Percentiles rank a stretch among this genome's conserved stretches.
These are phyloP conservation scores for Penicillium sclerotigenum DNA, from an alignment of 2,329 filamentous ascomycete species.

Conservation along the genomic window DNA sequence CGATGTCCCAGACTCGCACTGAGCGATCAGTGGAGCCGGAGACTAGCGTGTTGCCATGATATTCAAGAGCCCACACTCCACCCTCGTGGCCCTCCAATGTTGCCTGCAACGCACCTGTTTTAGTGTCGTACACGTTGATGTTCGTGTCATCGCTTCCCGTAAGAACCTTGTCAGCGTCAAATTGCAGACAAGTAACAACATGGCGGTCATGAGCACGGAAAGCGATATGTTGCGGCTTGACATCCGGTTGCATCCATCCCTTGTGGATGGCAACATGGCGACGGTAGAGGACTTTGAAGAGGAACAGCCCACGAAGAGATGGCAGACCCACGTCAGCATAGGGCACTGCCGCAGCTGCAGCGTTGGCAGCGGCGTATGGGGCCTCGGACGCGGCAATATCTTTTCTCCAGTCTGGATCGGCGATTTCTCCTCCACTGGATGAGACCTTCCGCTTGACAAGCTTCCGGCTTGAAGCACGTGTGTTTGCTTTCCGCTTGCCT, in stretches of 20 bases:
- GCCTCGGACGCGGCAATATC: slow-evolving; percentile 63
- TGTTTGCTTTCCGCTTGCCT: slow-evolving; percentile 50
- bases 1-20: slow-evolving; percentile 99
- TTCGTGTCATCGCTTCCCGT: slow-evolving; percentile 97
- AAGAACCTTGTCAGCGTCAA: slow-evolving; percentile 96
- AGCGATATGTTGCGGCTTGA: slow-evolving; percentile 85
- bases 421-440: slow-evolving; percentile 42
- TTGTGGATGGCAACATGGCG: slow-evolving; percentile 86
- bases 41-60: slow-evolving; percentile 89
- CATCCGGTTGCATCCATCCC: slow-evolving; percentile 81
- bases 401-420: slow-evolving; percentile 46
- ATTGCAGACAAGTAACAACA: slow-evolving; percentile 96
- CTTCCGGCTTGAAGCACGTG: slow-evolving; percentile 49
- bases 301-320: slow-evolving; percentile 76
- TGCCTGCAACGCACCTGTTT: slow-evolving; percentile 79
- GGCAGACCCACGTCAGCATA: slow-evolving; percentile 76
- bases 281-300: slow-evolving; percentile 95
- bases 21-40: slow-evolving; percentile 95
- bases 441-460: slow-evolving; percentile 56
- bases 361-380: slow-evolving; percentile 76
- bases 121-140: slow-evolving; percentile 97
- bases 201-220: slow-evolving; percentile 95
- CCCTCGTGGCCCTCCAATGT: slow-evolving; percentile 92
- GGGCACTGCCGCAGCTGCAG: slow-evolving; percentile 77
- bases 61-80: slow-evolving; percentile 95